Evolutionary conservation across 192 early-diverging fungal genomes (phyloP).

Genomic region (Podila epicladia): DNA sequence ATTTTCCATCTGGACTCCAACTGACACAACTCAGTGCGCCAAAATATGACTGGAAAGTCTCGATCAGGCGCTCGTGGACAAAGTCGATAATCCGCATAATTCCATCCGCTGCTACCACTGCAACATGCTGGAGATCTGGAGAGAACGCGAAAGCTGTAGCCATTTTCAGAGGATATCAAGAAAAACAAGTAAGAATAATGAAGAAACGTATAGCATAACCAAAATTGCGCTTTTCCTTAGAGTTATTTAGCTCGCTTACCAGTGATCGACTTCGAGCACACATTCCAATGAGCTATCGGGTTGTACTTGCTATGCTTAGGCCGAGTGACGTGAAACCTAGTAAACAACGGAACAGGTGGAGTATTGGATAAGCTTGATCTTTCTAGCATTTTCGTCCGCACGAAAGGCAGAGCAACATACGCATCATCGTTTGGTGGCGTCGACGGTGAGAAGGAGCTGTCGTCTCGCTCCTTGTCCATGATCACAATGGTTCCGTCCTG

Average conservation of each 20-base stretch:
- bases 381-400: not conserved
- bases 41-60: constrained; percentile 86
- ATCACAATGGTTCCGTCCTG: constrained; percentile 86
- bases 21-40: constrained; percentile 86
- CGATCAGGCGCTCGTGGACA: constrained; percentile 73
- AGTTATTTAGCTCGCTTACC: constrained; percentile 50
- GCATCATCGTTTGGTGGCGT: constrained; percentile 27
- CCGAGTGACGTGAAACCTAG: constrained; percentile 63
- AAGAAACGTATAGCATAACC: too few species aligned
- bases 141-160: constrained; percentile 80
- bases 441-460: constrained; percentile 60
- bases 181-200: not conserved
- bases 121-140: constrained; percentile 83
- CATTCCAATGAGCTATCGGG: constrained; percentile 83
- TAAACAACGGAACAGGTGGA: not conserved
- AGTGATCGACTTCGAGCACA: constrained; percentile 76
- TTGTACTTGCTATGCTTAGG: constrained; percentile 80
- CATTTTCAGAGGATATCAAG: not conserved
- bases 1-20: constrained; percentile 93
- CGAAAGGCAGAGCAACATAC: constrained; percentile 19
- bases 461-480: constrained; percentile 90
- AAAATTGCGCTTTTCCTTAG: too few species aligned
- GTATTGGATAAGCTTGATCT: not conserved
- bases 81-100: constrained; percentile 81
- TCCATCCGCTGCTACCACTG: constrained; percentile 82